Base-by-base conservation (phyloP, 805 yeast genomes). In the Kazachstania kunashirensis region DNA sequence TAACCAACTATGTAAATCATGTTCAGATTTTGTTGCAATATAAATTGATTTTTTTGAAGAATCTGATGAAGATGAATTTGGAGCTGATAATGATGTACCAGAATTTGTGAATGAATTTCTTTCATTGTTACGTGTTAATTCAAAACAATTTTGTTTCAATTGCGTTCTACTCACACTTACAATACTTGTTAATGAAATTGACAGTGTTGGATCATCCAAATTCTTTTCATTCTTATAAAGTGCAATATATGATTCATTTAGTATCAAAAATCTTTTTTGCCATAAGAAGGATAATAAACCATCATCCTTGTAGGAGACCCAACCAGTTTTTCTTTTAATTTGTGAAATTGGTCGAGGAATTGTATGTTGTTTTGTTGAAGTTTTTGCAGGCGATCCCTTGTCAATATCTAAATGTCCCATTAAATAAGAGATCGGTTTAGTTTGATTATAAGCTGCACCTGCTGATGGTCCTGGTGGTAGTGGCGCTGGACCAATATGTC, bases 251-350 rank as follows among this genome's bases (percentile, higher is more conserved):
- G 81, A 71, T 45, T 86, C 95, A 47, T 75, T 75, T 33, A 89
- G 65, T 5, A 84, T 81, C 63, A 89, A 65, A 58, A 68, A 89
- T 49, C 92, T 73, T 53, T 86, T 86, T 40, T 88, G 86, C 98
- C 98, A 89, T 47, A 94, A 67, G 56, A 88, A 86, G 5, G 86
- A 75, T 45, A 84, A 73, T 44, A 89, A 65, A 11, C 96, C 96
- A 49, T 89, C 96, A 49, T 89, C 97, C 57, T 84, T 88, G 41
- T 85, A 77, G 37, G 83, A 82, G 16, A 85, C 88, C 94, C 95
- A 88, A 0, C 96, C 96, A 5, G 50, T 43, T 30, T 51, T 47
- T 25, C 49, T 47, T 39, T 47, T 53, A 33, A 41, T 39, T 26
- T 47, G 46, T 33, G 43, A 36, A 13, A 44, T 29, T 11, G 42